Conservation (phyloP, 139 green algal species). For the Nannochloris sp. region DNA sequence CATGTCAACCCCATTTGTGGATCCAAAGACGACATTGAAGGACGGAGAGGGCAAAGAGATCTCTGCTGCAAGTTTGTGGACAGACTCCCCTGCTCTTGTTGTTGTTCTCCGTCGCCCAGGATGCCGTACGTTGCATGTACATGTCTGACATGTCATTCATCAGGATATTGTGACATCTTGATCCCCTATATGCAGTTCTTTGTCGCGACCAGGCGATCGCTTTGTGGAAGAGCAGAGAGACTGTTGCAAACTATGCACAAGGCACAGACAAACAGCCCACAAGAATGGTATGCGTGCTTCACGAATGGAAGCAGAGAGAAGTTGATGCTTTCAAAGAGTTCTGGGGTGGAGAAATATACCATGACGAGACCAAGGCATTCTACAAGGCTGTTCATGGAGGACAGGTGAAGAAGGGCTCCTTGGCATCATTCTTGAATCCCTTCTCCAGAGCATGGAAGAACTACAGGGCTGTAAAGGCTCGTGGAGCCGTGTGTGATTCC, state of each 20-base stretch:
- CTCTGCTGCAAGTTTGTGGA: constrained; percentile 15
- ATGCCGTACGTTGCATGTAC: constrained; percentile 16
- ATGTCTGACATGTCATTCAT: too few species aligned
- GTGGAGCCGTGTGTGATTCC: constrained; percentile 14
- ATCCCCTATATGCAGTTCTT: constrained; percentile 16
- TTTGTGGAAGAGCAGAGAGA: constrained; percentile 13
- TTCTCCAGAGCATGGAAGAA: constrained; percentile 20
- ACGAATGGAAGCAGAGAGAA: constrained; percentile 30
- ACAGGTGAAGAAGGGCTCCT: constrained; percentile 3
- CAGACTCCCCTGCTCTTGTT: constrained; percentile 6
- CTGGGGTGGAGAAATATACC: constrained; percentile 28
- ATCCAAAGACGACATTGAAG: neutral
- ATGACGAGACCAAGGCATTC: constrained; percentile 27
- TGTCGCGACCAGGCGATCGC: constrained; percentile 27
- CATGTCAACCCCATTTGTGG: neutral
- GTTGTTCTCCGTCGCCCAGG: constrained; percentile 20
- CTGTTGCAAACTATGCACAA: constrained; percentile 4
- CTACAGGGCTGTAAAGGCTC: constrained; percentile 11
- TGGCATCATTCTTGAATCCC: constrained; percentile 25
- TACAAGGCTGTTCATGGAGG: constrained; percentile 23
- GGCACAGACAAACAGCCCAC: constrained; percentile 10
- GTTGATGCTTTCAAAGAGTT: constrained; percentile 21
- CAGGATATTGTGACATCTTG: neutral
- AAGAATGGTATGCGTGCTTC: constrained; percentile 19
- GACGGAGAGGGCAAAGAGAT: neutral